These are phyloP conservation scores for Penicillium sp. DNA, from an alignment of 2,329 filamentous ascomycete species.

Conservation along the genomic window DNA sequence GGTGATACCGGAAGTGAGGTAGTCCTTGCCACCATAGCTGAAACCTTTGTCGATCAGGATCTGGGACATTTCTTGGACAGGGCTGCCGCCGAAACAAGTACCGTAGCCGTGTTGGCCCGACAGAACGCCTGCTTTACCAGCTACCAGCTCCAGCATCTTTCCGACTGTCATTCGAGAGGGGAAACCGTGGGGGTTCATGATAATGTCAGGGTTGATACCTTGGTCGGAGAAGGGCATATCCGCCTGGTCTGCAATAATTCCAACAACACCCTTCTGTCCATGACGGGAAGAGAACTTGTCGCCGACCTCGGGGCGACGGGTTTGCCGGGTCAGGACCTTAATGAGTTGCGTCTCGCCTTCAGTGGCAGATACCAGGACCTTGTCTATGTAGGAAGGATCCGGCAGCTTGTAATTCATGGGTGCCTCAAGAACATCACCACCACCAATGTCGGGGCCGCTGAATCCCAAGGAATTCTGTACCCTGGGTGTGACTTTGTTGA, in stretches of 20 bases:
- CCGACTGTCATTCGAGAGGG: constrained; percentile 99
- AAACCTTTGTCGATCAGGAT: constrained; percentile 86
- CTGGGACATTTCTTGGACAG: constrained; percentile 82
- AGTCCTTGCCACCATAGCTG: constrained; percentile 96
- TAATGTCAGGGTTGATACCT: constrained; percentile 93
- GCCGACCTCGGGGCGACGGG: constrained; percentile 86
- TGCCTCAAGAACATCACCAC: constrained; percentile 28
- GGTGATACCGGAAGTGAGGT: constrained; percentile 90
- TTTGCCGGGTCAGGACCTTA: constrained; percentile 96
- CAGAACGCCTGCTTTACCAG: constrained; percentile 88
- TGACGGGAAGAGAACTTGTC: constrained; percentile 99
- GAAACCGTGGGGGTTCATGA: constrained; percentile 99
- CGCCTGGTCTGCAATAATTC: constrained; percentile 93
- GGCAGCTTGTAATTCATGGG: constrained; percentile 71
- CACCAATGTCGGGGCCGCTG: constrained; percentile 56
- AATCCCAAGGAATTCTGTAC: constrained; percentile 73
- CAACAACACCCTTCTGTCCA: constrained; percentile 96
- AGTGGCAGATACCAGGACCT: constrained; percentile 88
- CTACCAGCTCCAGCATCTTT: constrained; percentile 92
- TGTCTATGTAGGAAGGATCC: constrained; percentile 88
- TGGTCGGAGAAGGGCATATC: constrained; percentile 94
- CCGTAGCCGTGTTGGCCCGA: constrained; percentile 86
- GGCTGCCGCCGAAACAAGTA: constrained; percentile 78
- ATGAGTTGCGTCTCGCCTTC: constrained; percentile 82
- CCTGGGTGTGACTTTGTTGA: constrained; percentile 83